A percentile compares a stretch with the other conserved stretches of the same genome.
Evolutionary conservation across 108 stramenopile genomes (phyloP).

Genomic region (Nitzschia sp.): DNA sequence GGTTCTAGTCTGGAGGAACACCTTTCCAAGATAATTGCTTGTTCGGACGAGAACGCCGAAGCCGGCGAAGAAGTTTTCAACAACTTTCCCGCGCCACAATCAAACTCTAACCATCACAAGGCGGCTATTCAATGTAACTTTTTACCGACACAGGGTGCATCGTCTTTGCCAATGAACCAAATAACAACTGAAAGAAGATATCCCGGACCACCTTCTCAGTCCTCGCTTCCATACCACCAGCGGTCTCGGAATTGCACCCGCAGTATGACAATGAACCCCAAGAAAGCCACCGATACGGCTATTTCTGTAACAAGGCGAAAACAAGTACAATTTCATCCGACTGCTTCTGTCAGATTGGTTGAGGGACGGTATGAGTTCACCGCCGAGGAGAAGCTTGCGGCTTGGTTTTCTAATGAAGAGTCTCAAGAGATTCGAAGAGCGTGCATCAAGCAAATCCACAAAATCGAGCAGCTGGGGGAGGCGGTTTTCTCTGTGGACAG

Average conservation of each 20-base stretch:
- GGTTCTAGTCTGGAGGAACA: too few relatives aligned
- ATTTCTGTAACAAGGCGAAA: neutral
- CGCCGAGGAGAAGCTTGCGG: neutral
- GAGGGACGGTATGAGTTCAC: neutral
- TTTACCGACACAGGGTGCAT: neutral
- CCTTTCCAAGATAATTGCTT: too few relatives aligned
- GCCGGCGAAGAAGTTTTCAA: too few relatives aligned
- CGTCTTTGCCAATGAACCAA: neutral
- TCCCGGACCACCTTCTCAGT: neutral
- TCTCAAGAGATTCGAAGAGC: slow-evolving; percentile 1
- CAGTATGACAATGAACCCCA: neutral
- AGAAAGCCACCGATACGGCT: neutral
- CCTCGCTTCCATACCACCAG: neutral
- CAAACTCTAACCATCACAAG: too few relatives aligned
- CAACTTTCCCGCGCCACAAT: too few relatives aligned
- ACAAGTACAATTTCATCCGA: neutral
- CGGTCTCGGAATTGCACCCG: neutral
- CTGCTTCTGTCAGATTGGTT: neutral
- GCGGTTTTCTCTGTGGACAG: neutral
- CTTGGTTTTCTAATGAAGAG: slow-evolving; percentile 7
- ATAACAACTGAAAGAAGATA: neutral
- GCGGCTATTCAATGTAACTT: neutral
- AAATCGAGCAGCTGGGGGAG: neutral
- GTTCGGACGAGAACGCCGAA: too few relatives aligned
- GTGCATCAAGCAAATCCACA: neutral